phyloP scores from a whole-genome alignment of 176 grass and related monocot species.

The Guadua angustifolia region DNA sequence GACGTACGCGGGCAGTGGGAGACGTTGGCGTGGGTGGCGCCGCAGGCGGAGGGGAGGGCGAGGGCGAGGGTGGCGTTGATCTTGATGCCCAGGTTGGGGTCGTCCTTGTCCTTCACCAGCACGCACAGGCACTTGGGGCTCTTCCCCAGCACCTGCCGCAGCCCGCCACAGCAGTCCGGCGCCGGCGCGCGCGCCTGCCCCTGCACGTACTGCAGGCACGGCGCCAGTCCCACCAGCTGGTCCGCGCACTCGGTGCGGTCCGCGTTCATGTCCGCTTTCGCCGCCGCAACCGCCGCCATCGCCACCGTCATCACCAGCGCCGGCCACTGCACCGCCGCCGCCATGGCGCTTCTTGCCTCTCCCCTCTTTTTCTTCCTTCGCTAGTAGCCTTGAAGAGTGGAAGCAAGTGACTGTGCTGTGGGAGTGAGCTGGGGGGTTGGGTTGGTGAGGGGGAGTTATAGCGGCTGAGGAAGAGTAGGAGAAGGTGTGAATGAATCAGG shows the following conservation, averaged over 20 bases:
- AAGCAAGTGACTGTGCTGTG: background rate
- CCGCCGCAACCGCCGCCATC: background rate
- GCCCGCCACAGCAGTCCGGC: conserved; percentile 89
- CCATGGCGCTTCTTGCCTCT: background rate
- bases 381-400: conserved; percentile 5
- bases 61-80: conserved; percentile 88
- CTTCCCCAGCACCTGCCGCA: conserved; percentile 68
- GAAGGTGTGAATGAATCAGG: background rate
- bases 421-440: background rate
- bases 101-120: conserved; percentile 80
- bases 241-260: conserved; percentile 81
- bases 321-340: background rate
- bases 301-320: background rate
- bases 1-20: conserved; percentile 79
- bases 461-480: background rate
- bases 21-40: conserved; percentile 69
- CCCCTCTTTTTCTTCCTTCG: background rate
- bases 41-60: conserved; percentile 66
- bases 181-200: conserved; percentile 62
- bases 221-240: conserved; percentile 69
- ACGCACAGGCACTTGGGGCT: conserved; percentile 96
- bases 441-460: conserved; percentile 16
- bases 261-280: conserved; percentile 52
- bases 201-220: conserved; percentile 91
- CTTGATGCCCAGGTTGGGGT: conserved; percentile 86